phyloP scores from a whole-genome alignment of 345 rosid genomes.

The Euphorbia peplus region DNA sequence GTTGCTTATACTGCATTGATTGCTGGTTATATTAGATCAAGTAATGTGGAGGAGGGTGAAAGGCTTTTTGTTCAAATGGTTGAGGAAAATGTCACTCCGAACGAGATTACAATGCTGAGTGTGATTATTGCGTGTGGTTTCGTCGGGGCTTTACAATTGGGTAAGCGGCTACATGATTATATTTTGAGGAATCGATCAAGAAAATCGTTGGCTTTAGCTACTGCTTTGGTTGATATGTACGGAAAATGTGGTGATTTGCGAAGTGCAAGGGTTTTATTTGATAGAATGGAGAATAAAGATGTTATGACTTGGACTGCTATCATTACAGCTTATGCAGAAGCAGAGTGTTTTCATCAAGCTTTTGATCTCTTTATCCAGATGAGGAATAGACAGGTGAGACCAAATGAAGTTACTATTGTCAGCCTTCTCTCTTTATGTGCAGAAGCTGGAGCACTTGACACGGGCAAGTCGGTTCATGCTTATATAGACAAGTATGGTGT shows the following conservation, averaged over 20 bases:
- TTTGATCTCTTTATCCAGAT: conserved; percentile 32
- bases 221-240: conserved; percentile 50
- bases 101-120: conserved; percentile 40
- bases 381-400: conserved; percentile 27
- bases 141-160: conserved; percentile 28
- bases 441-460: conserved; percentile 36
- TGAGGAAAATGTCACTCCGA: conserved; percentile 33
- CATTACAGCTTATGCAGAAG: conserved; percentile 41
- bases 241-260: conserved; percentile 40
- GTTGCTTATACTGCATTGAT: conserved; percentile 52
- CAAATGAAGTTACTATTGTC: conserved; percentile 33
- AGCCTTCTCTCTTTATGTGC: conserved; percentile 35
- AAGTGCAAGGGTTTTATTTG: conserved; percentile 37
- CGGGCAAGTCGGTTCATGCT: conserved; percentile 45
- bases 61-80: conserved; percentile 37
- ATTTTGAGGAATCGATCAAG: conserved; percentile 25
- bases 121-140: conserved; percentile 40
- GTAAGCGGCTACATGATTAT: conserved; percentile 44
- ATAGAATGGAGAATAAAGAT: conserved; percentile 34
- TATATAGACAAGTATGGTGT: conserved; percentile 29
- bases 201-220: conserved; percentile 23
- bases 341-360: conserved; percentile 26
- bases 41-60: conserved; percentile 24
- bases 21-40: conserved; percentile 40
- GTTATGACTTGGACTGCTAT: conserved; percentile 32